These are phyloP conservation scores for Diplodia seriata DNA, from an alignment of 2,329 filamentous ascomycete species.

Conservation along the genomic window DNA sequence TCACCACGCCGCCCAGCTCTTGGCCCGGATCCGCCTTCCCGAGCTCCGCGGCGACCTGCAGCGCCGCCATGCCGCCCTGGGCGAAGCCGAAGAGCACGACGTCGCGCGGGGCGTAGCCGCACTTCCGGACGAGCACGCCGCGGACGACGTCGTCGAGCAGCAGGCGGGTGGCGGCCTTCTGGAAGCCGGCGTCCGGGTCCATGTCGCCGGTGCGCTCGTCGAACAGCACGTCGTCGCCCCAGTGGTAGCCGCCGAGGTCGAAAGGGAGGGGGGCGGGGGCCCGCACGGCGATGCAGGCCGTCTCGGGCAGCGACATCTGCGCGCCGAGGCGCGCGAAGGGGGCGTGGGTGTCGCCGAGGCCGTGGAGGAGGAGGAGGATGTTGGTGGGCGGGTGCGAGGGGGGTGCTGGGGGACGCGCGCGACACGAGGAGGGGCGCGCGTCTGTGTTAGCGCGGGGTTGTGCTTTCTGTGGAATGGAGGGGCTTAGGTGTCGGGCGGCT, in stretches of 20 bases:
- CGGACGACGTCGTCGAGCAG: slow-evolving; percentile 54
- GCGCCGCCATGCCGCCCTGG: slow-evolving; percentile 64
- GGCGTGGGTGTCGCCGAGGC: slow-evolving; percentile 76
- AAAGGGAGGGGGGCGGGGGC: slow-evolving; percentile 74
- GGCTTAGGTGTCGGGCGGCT: too few species aligned
- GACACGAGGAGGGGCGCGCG: background rate
- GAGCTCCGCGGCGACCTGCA: slow-evolving; percentile 52
- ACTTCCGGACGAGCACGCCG: slow-evolving; percentile 54
- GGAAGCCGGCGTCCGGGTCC: slow-evolving; percentile 62
- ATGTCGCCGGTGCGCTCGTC: slow-evolving; percentile 59
- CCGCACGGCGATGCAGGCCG: slow-evolving; percentile 75
- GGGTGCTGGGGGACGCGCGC: slow-evolving; percentile 17
- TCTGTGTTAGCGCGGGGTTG: background rate
- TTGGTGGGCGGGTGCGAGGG: slow-evolving; percentile 68
- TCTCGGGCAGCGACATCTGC: slow-evolving; percentile 76
- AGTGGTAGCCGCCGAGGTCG: slow-evolving; percentile 69
- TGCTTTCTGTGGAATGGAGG: background rate
- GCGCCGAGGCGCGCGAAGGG: slow-evolving; percentile 74
- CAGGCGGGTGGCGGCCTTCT: slow-evolving; percentile 46
- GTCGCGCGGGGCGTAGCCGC: slow-evolving; percentile 57
- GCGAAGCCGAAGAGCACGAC: slow-evolving; percentile 64
- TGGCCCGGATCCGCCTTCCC: slow-evolving; percentile 31
- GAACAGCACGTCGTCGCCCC: slow-evolving; percentile 66
- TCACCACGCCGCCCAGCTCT: slow-evolving; percentile 66
- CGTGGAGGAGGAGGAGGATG: slow-evolving; percentile 82